Base-by-base conservation (phyloP, 345 rosid species). In the Sonneratia alba region DNA sequence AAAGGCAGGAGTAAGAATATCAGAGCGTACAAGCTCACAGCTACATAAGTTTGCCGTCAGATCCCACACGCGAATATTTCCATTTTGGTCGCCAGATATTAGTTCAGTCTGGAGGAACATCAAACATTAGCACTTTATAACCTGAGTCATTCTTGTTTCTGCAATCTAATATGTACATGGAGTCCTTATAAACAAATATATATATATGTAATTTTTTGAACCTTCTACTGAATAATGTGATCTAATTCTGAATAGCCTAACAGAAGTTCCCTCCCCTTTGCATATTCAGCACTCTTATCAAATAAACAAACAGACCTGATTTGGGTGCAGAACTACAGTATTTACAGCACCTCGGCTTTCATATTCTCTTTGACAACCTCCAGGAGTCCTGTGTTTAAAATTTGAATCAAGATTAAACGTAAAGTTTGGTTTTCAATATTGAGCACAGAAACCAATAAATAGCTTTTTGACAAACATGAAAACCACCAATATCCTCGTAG, bases 31-130 rank as follows among this genome's bases (percentile, higher is more conserved):
- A 95, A 94, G 75, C 82, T 94, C 97, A 77, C 97, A 91, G 80
- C 97, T 94, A 86, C 97, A 91, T 22, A 92, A 87, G 81, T 94
- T 86, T 65, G 98, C 98, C 62, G 92, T 90, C 82, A 94, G 84
- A 81, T 94, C 98, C 98, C 98, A 90, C 53, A 94, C 98, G 66
- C 95, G 93, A 53, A 94, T 91, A 82, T 94, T 91, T 43, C 96
- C 97, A 71, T 91, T 91, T 77, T 94, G 98, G 80, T 94, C 98
- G 36, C 98, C 98, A 66, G 95, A 91, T 84, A 91, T 94, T 80
- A 93, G 77, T 68, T 91, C 97, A 15, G 97, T 93, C 98, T 93
- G 83, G 73, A 85, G 43, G 76, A 72, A 55, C 36, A 69, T 43
- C n/a, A 59, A 53, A 37, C 47, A 37, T 66, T 5, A 62, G 66